phyloP scores from a whole-genome alignment of 805 yeast genomes.

The Candida railenensis region DNA sequence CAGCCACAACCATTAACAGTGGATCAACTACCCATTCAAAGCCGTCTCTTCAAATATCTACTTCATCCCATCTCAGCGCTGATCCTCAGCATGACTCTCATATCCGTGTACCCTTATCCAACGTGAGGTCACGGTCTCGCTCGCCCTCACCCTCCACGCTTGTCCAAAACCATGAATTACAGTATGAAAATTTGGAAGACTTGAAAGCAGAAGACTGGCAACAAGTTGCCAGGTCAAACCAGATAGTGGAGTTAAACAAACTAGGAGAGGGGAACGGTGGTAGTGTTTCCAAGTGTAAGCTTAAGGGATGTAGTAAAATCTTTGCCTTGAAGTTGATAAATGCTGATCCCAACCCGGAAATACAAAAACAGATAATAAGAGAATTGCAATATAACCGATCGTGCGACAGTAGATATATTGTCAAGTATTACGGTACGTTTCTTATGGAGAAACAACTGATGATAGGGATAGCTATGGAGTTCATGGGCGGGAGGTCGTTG shows the following conservation, averaged over 20 bases:
- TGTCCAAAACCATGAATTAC: not conserved
- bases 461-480: constrained; percentile 95
- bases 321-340: constrained; percentile 83
- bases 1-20: constrained; percentile 3
- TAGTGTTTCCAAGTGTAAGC: constrained; percentile 74
- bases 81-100: not conserved
- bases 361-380: constrained; percentile 85
- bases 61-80: not conserved
- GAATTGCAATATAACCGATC: constrained; percentile 86
- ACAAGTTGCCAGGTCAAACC: constrained; percentile 51
- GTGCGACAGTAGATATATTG: constrained; percentile 82
- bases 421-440: constrained; percentile 90
- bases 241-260: constrained; percentile 65
- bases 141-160: not conserved
- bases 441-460: constrained; percentile 72
- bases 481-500: constrained; percentile 88
- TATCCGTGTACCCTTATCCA: not conserved
- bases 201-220: constrained; percentile 79
- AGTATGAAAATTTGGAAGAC: constrained; percentile 47
- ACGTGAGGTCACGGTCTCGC: no score
- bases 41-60: not conserved
- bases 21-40: not conserved
- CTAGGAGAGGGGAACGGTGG: constrained; percentile 97
- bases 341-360: constrained; percentile 77
- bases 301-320: constrained; percentile 56